Percentiles rank a stretch among this genome's conserved stretches.
Conservation (phyloP, 2,329 filamentous ascomycete genomes). For the Stemphylium beticola region DNA sequence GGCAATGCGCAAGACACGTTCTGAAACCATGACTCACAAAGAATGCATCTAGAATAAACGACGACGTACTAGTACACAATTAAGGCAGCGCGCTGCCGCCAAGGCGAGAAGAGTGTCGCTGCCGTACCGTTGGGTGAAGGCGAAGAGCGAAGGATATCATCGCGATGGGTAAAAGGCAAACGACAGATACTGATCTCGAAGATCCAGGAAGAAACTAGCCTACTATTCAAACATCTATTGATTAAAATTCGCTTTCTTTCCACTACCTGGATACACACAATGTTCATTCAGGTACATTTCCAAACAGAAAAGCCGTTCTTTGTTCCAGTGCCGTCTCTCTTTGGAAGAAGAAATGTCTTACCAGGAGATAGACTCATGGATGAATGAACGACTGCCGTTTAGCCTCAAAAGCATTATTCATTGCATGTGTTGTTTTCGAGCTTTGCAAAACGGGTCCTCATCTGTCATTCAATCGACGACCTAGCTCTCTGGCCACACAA, state of each 20-base stretch:
- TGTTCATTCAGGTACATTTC: not conserved
- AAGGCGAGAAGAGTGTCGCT: constrained; percentile 35
- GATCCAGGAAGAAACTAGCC: too few relatives aligned
- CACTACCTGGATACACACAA: not conserved
- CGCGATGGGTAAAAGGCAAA: not conserved
- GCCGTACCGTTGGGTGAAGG: constrained; percentile 20
- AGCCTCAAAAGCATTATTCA: not conserved
- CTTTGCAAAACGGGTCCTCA: too few relatives aligned
- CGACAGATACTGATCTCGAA: not conserved
- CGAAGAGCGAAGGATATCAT: constrained; percentile 11
- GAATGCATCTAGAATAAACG: constrained; percentile 25
- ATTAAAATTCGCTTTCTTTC: not conserved
- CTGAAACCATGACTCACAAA: not conserved
- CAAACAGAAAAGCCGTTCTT: not conserved
- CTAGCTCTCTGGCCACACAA: not conserved
- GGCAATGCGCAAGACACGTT: too few relatives aligned
- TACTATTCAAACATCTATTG: not conserved
- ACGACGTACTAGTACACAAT: constrained; percentile 31
- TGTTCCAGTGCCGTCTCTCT: not conserved
- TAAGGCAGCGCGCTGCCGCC: constrained; percentile 27
- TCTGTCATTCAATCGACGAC: not conserved
- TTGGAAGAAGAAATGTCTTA: not conserved
- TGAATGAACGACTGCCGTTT: not conserved
- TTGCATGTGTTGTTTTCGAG: not conserved
- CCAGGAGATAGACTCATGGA: not conserved